These are phyloP conservation scores for Nematodospora valgi DNA, from an alignment of 805 yeast genomes.

Conservation along the genomic window DNA sequence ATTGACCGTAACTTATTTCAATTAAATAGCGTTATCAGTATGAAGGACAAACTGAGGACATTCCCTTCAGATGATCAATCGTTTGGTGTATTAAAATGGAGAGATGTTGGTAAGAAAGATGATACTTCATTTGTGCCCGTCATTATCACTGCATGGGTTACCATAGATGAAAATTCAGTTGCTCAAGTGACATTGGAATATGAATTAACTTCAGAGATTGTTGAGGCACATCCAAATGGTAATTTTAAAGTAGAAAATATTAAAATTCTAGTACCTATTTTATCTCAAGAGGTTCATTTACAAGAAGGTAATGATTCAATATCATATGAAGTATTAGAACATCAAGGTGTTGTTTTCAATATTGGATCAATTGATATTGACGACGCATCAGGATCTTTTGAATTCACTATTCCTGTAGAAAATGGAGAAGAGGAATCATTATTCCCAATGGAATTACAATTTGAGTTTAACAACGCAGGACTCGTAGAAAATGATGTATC, in stretches of 20 bases:
- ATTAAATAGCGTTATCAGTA: conserved; percentile 54
- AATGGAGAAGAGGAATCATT: conserved; percentile 90
- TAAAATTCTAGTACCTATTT: conserved; percentile 60
- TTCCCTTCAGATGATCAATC: conserved; percentile 92
- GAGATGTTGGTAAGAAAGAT: conserved; percentile 62
- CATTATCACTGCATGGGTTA: conserved; percentile 81
- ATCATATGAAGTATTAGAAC: conserved; percentile 49
- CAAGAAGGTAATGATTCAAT: conserved; percentile 42
- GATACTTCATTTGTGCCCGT: conserved; percentile 61
- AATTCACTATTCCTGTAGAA: conserved; percentile 66
- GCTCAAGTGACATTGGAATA: conserved; percentile 85
- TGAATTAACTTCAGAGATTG: conserved; percentile 54
- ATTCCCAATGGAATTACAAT: conserved; percentile 81
- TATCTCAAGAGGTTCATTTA: conserved; percentile 52
- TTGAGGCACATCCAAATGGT: conserved; percentile 19
- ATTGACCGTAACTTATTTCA: conserved; percentile 77
- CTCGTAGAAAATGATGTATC: conserved; percentile 42
- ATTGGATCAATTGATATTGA: conserved; percentile 53
- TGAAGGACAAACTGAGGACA: conserved; percentile 73
- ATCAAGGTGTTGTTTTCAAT: conserved; percentile 64
- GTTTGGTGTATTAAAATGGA: conserved; percentile 92
- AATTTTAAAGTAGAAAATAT: conserved; percentile 49
- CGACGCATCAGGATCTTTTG: conserved; percentile 68
- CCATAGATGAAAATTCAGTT: conserved; percentile 50
- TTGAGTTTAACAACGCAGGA: conserved; percentile 46